Evolutionary conservation across 2,329 filamentous ascomycete genomes (phyloP).

Genomic region (Cladophialophora exuberans): DNA sequence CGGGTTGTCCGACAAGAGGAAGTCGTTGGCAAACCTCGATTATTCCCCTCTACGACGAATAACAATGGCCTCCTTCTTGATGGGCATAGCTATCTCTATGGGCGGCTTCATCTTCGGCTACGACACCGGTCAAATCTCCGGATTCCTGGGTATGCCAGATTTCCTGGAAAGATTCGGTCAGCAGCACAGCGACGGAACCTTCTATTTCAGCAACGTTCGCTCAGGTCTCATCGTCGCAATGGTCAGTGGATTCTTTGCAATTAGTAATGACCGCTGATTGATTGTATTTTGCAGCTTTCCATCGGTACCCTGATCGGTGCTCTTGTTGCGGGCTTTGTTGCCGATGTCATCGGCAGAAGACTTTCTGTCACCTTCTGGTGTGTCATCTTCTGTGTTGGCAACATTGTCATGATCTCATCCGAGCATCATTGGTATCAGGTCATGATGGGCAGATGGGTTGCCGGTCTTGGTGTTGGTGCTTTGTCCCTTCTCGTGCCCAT

Average conservation of each 20-base stretch:
- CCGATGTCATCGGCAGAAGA: constrained; percentile 48
- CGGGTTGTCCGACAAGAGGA: constrained; percentile 27
- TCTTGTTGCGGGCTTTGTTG: constrained; percentile 57
- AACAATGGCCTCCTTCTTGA: constrained; percentile 43
- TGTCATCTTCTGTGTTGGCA: constrained; percentile 43
- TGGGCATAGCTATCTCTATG: constrained; percentile 52
- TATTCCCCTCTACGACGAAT: constrained; percentile 36
- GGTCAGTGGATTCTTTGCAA: constrained; percentile 34
- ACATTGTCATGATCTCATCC: constrained; percentile 50
- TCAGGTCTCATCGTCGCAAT: constrained; percentile 48
- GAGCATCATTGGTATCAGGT: constrained; percentile 69
- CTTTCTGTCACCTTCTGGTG: constrained; percentile 48
- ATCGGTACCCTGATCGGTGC: constrained; percentile 73
- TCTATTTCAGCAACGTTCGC: constrained; percentile 47
- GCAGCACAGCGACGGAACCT: constrained; percentile 40
- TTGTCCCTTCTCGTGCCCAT: constrained; percentile 49
- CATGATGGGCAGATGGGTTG: constrained; percentile 54
- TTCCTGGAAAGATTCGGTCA: constrained; percentile 47
- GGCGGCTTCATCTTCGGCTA: constrained; percentile 49
- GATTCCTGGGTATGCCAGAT: constrained; percentile 47
- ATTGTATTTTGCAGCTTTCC: constrained; percentile 61
- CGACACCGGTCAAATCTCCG: constrained; percentile 50
- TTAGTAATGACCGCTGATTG: neutral
- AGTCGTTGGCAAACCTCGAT: constrained; percentile 31
- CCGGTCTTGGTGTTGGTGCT: constrained; percentile 49